These are phyloP conservation scores for Gynandropsis gynandra DNA, from an alignment of 345 rosid species.

Conservation along the genomic window DNA sequence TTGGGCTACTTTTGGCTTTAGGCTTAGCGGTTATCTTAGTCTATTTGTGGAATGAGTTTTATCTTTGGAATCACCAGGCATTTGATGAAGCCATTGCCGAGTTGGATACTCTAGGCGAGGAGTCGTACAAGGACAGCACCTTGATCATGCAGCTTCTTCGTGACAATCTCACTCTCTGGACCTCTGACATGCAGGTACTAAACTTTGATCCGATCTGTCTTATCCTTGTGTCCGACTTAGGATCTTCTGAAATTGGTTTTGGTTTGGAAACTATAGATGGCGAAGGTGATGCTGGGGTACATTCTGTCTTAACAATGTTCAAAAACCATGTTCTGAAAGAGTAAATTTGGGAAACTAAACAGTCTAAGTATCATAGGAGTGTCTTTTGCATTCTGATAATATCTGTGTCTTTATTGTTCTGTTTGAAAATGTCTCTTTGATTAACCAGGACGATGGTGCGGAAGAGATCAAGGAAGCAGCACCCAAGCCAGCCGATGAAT, in stretches of 20 bases:
- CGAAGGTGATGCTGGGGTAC: no score
- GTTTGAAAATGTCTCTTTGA: slow-evolving; percentile 13
- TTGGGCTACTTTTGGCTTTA: no score
- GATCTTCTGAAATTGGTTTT: not conserved
- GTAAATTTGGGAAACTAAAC: not conserved
- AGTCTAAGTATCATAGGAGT: no score
- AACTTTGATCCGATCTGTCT: not conserved
- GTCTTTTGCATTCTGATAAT: not conserved
- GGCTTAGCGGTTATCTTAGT: no score
- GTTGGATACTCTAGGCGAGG: slow-evolving; percentile 88
- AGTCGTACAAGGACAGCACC: slow-evolving; percentile 93
- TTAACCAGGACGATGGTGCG: slow-evolving; percentile 67
- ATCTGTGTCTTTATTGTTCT: not conserved
- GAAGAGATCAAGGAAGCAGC: slow-evolving; percentile 86
- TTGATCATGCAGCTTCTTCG: slow-evolving; percentile 98
- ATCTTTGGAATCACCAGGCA: slow-evolving; percentile 35
- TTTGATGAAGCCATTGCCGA: slow-evolving; percentile 93
- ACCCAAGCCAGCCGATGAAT: slow-evolving; percentile 55
- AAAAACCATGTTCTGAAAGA: not conserved
- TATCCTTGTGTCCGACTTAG: not conserved
- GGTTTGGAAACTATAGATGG: not conserved
- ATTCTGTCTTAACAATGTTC: no score
- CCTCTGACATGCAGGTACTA: slow-evolving; percentile 91
- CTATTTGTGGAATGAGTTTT: no score
- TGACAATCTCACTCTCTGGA: slow-evolving; percentile 94